Evolutionary conservation across 805 yeast genomes (phyloP), one percentile per base, ranked within the genome.

Genomic region (Dipodascopsis uninucleata): DNA sequence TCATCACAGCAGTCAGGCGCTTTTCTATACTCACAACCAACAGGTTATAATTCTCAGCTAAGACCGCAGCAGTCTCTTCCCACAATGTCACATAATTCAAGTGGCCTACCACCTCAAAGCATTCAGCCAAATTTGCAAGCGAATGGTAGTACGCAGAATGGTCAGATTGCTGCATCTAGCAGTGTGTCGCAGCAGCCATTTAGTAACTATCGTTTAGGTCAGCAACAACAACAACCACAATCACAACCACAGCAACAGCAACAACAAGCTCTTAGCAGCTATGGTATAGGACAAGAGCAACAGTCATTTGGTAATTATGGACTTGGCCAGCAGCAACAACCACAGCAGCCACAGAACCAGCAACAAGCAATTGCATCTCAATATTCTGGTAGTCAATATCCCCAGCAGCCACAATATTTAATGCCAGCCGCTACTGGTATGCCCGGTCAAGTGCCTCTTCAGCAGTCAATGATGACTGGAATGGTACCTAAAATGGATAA

Each of bases 401-500:
- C 29, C 38, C 31, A 16, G 47, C 34, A 9, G 55, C 45, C 34
- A 37, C 34, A 35, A 43, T 38, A 39, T 49, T 39, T 40, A 42
- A 29, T 36, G 29, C 33, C 55, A 22, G 34, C 45, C 8, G 39
- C 51, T 10, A 23, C 25, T 8, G 35, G 39, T 29, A 45, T 39
- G 16, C 43, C 36, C 20, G 31, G 31, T 20, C 42, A 34, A 14
- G 39, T 41, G 22, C 49, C 44, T 22, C 33, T 39, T 34, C 53
- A 40, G 34, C 51, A 43, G 36, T 52, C 50, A 4, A 41, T 40
- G 51, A 16, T 21, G 16, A 52, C 55, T 6, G 51, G 52, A 14
- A 28, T 21, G 14, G 20, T 14, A 2, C 25, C 39, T 16, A 28
- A 28, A 23, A 26, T 53, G 8, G 56, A 51, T 26, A 46, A 46